Base-by-base conservation (phyloP, 148 eudicot species). In the Rhododendron mucronatum region DNA sequence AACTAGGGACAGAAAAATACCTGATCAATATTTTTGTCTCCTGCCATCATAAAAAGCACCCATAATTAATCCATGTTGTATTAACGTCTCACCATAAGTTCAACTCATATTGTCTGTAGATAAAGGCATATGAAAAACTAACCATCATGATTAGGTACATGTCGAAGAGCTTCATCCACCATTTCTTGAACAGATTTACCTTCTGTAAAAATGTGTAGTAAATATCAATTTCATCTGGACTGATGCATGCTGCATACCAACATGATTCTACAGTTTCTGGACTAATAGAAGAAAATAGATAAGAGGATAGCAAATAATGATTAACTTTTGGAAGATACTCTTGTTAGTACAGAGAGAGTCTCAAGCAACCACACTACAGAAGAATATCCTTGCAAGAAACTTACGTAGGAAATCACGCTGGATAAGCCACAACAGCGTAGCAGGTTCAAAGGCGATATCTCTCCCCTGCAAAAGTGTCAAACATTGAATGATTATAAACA, bases 371-470 rank as follows among this genome's bases (percentile, higher is more conserved):
- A 16, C 30, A 41, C 65, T 37, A 20, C 30, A 67, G 18, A 51
- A 55, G 13, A 28, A 14, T 12, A 12, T 65, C 65, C 77, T 39
- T 12, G 3, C 23, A 77, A 39, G 1, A 47, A 85, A 91, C 98
- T 92, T 93, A 95, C 99, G 98, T 61, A 97, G 88, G 90, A 97
- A 97, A 89, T 97, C 99, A 85, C 99, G 98, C 86, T 97, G 99
- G 89, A 97, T 97, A 82, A 97, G 95, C 99, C 98, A 97, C 84
- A 97, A 85, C 83, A 97, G 94, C 89, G 95, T 97, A 82, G 98
- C 96, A 57, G 99, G 99, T 88, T 94, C 97, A 93, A 97, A 97
- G 76, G 99, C 98, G 87, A 94, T 92, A 91, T 97, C 98, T 92
- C 93, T 91, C 82, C 98, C 99, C 99, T 97, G 89, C 82, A 89